Percentiles rank a stretch among this genome's conserved stretches.
Conservation (phyloP, 2,329 filamentous ascomycete species). For the Colletotrichum tabaci region DNA sequence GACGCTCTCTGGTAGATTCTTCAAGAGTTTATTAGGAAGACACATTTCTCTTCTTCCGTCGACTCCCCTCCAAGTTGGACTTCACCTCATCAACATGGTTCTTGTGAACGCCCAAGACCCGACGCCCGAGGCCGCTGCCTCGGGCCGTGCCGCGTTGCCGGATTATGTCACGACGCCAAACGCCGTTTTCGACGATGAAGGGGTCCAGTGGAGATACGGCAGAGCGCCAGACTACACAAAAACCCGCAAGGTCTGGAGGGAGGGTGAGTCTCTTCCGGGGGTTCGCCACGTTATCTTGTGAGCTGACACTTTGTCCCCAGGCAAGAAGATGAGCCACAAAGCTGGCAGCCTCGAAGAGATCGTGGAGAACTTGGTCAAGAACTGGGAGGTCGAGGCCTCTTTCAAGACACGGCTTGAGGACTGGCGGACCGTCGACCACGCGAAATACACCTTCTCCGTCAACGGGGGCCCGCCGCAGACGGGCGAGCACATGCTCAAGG, state of each 20-base stretch:
- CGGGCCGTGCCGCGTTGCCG: slow-evolving; percentile 9
- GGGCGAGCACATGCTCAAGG: slow-evolving; percentile 75
- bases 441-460: slow-evolving; percentile 74
- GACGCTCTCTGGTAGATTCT: neutral
- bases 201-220: slow-evolving; percentile 37
- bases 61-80: neutral
- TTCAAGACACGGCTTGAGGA: slow-evolving; percentile 74
- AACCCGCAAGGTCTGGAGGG: slow-evolving; percentile 71
- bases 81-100: slow-evolving; percentile 27
- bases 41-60: neutral
- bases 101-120: slow-evolving; percentile 27
- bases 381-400: slow-evolving; percentile 80
- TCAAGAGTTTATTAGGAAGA: slow-evolving; percentile 20
- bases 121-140: slow-evolving; percentile 9
- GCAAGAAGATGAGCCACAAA: slow-evolving; percentile 69
- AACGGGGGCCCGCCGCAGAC: slow-evolving; percentile 71
- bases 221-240: slow-evolving; percentile 72
- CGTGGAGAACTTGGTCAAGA: slow-evolving; percentile 80
- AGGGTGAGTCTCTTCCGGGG: slow-evolving; percentile 62
- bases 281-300: neutral
- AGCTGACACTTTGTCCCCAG: slow-evolving; percentile 53
- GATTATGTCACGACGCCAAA: slow-evolving; percentile 38
- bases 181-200: slow-evolving; percentile 34
- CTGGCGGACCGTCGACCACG: slow-evolving; percentile 76
- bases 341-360: slow-evolving; percentile 71